Conservation (phyloP, 2,329 filamentous ascomycete species). For the Thielaviopsis musarum region DNA sequence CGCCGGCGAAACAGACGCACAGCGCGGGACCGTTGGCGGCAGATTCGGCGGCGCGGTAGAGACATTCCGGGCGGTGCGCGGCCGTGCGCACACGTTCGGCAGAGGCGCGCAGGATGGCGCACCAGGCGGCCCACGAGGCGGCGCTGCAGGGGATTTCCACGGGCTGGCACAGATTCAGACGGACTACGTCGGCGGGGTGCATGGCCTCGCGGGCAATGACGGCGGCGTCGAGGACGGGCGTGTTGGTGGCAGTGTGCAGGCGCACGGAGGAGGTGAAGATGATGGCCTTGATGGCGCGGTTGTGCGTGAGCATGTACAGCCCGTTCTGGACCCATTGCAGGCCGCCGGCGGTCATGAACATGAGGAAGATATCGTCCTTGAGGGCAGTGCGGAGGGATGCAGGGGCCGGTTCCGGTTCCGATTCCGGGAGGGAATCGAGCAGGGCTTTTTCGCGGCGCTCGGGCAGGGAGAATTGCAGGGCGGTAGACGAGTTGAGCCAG, state of each 20-base stretch:
- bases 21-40: constrained; percentile 13
- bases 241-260: constrained; percentile 26
- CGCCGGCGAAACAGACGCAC: constrained; percentile 28
- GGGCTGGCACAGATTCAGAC: constrained; percentile 20
- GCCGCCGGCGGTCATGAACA: constrained; percentile 29
- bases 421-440: neutral
- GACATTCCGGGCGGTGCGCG: constrained; percentile 25
- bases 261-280: constrained; percentile 27
- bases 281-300: constrained; percentile 1
- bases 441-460: neutral
- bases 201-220: constrained; percentile 26
- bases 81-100: constrained; percentile 33
- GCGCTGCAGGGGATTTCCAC: constrained; percentile 28
- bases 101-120: constrained; percentile 25
- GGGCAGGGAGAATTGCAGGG: neutral
- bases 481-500: constrained; percentile 2
- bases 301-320: constrained; percentile 19
- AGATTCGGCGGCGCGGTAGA: constrained; percentile 20
- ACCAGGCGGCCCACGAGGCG: constrained; percentile 40
- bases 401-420: neutral
- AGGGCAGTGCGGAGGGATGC: neutral
- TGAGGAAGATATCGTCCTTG: constrained; percentile 21
- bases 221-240: constrained; percentile 30
- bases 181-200: constrained; percentile 24
- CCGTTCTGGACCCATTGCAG: constrained; percentile 28